Evolutionary conservation across 805 yeast genomes (phyloP).

Genomic region (Hanseniaspora lindneri): DNA sequence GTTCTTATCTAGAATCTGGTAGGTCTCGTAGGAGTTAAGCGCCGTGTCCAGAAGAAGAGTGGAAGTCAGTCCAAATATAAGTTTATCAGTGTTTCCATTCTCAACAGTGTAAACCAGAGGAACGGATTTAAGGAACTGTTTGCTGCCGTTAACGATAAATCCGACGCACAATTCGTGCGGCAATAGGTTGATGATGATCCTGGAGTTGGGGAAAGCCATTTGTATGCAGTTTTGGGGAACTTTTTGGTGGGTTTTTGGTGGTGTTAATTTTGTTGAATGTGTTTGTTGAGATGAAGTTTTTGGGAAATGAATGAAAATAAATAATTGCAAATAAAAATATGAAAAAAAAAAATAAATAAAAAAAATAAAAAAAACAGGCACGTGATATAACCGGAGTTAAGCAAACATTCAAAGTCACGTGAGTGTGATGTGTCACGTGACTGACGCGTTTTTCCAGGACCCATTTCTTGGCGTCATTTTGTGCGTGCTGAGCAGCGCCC

Average conservation of each 20-base stretch:
- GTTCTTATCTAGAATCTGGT: conserved; percentile 2
- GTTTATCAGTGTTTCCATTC: neutral
- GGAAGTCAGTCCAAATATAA: conserved; percentile 1
- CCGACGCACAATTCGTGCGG: conserved; percentile 3
- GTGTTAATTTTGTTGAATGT: neutral
- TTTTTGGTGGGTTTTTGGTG: neutral
- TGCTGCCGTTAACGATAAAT: neutral
- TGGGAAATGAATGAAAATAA: too few relatives aligned
- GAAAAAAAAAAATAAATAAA: too few relatives aligned
- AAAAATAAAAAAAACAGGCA: too few relatives aligned
- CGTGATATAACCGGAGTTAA: too few relatives aligned
- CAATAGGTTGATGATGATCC: neutral
- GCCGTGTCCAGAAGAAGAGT: neutral
- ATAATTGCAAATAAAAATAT: too few relatives aligned
- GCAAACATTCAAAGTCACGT: too few relatives aligned
- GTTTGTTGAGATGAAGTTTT: too few relatives aligned
- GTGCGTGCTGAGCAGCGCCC: too few relatives aligned
- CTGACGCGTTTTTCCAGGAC: too few relatives aligned
- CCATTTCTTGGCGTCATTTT: too few relatives aligned
- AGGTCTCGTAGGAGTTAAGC: neutral
- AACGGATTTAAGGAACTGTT: conserved; percentile 5
- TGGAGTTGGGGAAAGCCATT: conserved; percentile 3
- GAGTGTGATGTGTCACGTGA: too few relatives aligned
- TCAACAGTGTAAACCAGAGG: conserved; percentile 9
- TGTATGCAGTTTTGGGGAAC: neutral